Evolutionary conservation across 306 rosid species (phyloP), one percentile per base, ranked within the genome.

Genomic region (Carpinus viminea): DNA sequence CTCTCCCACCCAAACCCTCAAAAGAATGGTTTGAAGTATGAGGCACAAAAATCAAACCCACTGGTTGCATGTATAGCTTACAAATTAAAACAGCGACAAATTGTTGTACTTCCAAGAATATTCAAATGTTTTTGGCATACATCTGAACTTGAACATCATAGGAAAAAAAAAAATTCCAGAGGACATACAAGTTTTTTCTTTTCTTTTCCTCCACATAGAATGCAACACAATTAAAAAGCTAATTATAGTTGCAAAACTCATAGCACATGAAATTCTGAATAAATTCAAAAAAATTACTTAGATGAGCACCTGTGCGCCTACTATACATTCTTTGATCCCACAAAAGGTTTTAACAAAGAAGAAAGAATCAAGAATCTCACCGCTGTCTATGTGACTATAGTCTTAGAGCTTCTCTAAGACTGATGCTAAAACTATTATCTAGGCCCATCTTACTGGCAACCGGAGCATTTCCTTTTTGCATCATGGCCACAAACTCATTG

Each of bases 401-500:
- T 82, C 86, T 84, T 36, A 90, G 74, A 57, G 92, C 90, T 81
- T 90, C 97, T 77, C 92, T 91, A 86, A 91, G 90, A 53, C 82
- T 79, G 50, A 95, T 85, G 87, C 98, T 91, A 87, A 91, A 91
- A 71, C 80, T 90, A 59, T 78, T 77, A 81, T 95, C 97, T 24
- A 93, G 76, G 36, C 93, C 93, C 79, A 89, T 95, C 80, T 86
- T 91, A 46, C 89, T 92, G 43, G 75, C 78, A 55, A 83, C 84
- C 13, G 79, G 87, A 60, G 84, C 82, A 74, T 90, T 89, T 81
- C 97, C 98, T 74, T 91, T 91, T 57, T 93, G 99, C 99, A 95
- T 95, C 99, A 95, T 95, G 65, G 97, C 96, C 82, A 90, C 99
- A 74, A 95, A 95, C 80, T 93, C 99, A 46, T 95, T 95, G 81